Base-by-base conservation (phyloP, 2,329 filamentous ascomycete species). In the Colletotrichum sp. region DNA sequence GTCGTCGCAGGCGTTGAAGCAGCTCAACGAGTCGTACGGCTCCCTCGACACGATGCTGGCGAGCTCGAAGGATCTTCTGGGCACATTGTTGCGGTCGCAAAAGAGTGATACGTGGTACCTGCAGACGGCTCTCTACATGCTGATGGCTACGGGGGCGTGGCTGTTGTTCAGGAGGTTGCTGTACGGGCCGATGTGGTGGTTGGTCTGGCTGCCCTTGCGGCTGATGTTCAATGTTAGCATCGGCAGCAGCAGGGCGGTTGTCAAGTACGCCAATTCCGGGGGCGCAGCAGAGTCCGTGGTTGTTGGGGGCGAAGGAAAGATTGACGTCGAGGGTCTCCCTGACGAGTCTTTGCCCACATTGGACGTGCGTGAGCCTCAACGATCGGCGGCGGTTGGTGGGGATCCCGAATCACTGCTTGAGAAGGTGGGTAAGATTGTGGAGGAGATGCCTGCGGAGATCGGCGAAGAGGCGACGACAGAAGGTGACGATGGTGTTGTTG, bases 51-150 rank as follows among this genome's bases (percentile, higher is more conserved):
- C 91, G 15, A 90, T 98, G 82, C 89, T 99, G 49, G 89, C 91
- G 4, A 94, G 91, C 72, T 96, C 95, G 62, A 91, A 92, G 78
- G 93, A 93, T 71, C 88, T 99, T 21, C 91, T 98, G 9, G 92
- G 92, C 8, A 95, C 95, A 21, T 88, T 99, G 62, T 87, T 99
- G 63, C 92, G 92, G 77, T 97, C 95, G 78, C 95, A 98, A 83
- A 99, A 99, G 89, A 97, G 94, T 79, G 97, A 99, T 83, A 98
- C 96, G 4, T 99, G 97, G 97, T 99, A 99, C 83, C 90, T 99
- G 39, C 94, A 97, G 85, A 98, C 95, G 49, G 92, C 96, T 3
- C 93, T 99, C 79, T 98, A 96, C 83, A 89, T 98, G 80, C 90
- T 99, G 18, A 82, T 94, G 26, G 91, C 87, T 8, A 98, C 96